phyloP scores from a whole-genome alignment of 2,329 filamentous ascomycete species.

The Hyphodiscus sp. region DNA sequence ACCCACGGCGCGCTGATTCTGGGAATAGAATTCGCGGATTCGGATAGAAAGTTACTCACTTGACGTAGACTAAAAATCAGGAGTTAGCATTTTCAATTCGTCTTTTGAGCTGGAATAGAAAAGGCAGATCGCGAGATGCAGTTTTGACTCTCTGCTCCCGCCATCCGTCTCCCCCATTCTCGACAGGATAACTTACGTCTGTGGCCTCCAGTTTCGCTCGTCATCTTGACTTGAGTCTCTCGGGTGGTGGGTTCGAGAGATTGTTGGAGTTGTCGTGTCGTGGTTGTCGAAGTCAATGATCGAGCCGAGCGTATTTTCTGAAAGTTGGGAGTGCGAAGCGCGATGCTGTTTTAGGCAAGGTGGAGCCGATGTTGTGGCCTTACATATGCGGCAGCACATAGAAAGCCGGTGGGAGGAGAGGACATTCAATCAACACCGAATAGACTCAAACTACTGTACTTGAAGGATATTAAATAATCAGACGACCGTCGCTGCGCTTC shows the following conservation, averaged over 20 bases:
- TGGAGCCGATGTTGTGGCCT: neutral
- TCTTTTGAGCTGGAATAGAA: neutral
- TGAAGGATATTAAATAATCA: too few species aligned
- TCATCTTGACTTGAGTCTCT: constrained; percentile 64
- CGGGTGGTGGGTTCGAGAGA: constrained; percentile 35
- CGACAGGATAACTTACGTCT: constrained; percentile 60
- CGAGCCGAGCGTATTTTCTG: neutral
- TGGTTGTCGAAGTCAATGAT: constrained; percentile 28
- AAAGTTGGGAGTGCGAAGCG: neutral
- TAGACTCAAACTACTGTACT: constrained; percentile 1
- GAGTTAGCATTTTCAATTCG: constrained; percentile 24
- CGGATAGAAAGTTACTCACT: constrained; percentile 55
- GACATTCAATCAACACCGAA: too few species aligned
- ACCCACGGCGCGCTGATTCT: neutral
- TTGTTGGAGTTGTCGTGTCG: constrained; percentile 20
- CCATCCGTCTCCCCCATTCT: neutral
- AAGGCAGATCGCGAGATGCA: neutral
- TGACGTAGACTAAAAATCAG: constrained; percentile 69
- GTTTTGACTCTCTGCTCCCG: neutral
- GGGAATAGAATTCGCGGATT: neutral
- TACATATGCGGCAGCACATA: too few species aligned
- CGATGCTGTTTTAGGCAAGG: neutral
- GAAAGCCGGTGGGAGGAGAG: too few species aligned
- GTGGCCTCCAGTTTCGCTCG: constrained; percentile 82
- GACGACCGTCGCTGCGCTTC: too few species aligned